phyloP scores from a whole-genome alignment of 192 early-diverging fungal species.

The Backusella tarrabulga region DNA sequence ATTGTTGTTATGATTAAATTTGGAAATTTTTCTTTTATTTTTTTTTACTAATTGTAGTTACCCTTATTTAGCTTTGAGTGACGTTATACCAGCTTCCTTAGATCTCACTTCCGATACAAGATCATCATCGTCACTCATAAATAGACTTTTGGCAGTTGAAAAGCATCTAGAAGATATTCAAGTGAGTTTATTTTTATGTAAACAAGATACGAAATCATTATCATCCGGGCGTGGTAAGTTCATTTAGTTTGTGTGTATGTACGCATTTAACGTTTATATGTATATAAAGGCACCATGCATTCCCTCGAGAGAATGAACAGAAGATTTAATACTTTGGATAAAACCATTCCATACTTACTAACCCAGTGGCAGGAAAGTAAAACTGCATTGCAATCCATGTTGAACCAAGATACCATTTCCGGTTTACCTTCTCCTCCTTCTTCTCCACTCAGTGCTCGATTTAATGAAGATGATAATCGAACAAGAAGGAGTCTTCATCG shows the following conservation, averaged over 20 bases:
- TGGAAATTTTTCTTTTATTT: not conserved
- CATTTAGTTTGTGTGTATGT: not conserved
- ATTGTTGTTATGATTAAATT: not conserved
- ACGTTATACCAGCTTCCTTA: not conserved
- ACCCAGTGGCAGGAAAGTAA: slow-evolving; percentile 50
- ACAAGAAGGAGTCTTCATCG: not conserved
- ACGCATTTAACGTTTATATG: not conserved
- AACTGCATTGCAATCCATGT: slow-evolving; percentile 31
- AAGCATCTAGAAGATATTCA: slow-evolving; percentile 50
- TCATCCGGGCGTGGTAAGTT: slow-evolving; percentile 10
- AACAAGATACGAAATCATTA: slow-evolving; percentile 45
- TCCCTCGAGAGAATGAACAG: slow-evolving; percentile 13
- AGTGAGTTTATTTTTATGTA: slow-evolving; percentile 49
- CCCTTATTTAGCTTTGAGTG: not conserved
- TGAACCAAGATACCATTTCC: slow-evolving; percentile 19
- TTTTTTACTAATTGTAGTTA: not conserved
- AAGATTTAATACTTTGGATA: slow-evolving; percentile 33
- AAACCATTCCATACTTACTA: slow-evolving; percentile 45
- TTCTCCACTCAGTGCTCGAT: slow-evolving; percentile 14
- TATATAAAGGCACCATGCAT: not conserved
- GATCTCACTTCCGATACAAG: slow-evolving; percentile 26
- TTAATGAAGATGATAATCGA: not conserved
- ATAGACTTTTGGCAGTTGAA: slow-evolving; percentile 41
- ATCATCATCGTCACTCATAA: slow-evolving; percentile 37
- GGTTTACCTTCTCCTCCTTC: slow-evolving; percentile 26